Base-by-base conservation (phyloP, 495 filamentous ascomycete genomes). In the Entonaema liquescens region DNA sequence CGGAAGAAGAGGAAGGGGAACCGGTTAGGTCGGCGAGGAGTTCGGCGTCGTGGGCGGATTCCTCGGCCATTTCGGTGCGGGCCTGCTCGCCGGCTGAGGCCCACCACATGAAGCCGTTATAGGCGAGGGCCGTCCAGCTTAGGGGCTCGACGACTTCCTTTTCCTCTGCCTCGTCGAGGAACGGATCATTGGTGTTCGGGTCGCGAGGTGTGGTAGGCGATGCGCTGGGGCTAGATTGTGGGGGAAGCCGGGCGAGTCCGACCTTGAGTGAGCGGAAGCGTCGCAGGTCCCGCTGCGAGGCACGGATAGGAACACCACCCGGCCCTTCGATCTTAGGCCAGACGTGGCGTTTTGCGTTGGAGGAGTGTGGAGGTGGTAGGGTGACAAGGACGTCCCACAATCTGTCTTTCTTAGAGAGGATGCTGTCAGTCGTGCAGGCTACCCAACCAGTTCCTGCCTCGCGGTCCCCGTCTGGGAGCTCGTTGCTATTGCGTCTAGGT, bases 71-170 rank as follows among this genome's bases (percentile, higher is more conserved):
- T 15, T 81, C 79, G 35, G 82, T 77, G 23, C 87, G 85, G 2
- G 89, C 85, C 77, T 92, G 89, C 79, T 98, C 95, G 53, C 95
- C 95, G 0, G 95, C 95, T 1, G 93, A 94, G 0, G 95, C 95
- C 95, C 95, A 99, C 95, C 95, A 99, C 81, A 98, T 94, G 83
- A 98, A 97, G 3, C 91, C 90, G 26, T 86, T 88, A 76, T 98
- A 98, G 8, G 94, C 94, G 12, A 97, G 86, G 6, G 92, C 92
- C 0, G 93, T 84, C 95, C 95, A 98, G n/a, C 90, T 92, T 38
- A 89, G 82, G 0, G 93, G 90, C 71, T 97, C 94, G 49, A 92
- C 86, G 25, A 93, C 83, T 33, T 77, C 72, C 35, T 85, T 85
- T 40, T 80, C 83, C 26, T 86, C 85, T 38, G 80, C 81, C 29